These are phyloP conservation scores for Cornus florida DNA, from an alignment of 148 eudicot species.

Conservation along the genomic window DNA sequence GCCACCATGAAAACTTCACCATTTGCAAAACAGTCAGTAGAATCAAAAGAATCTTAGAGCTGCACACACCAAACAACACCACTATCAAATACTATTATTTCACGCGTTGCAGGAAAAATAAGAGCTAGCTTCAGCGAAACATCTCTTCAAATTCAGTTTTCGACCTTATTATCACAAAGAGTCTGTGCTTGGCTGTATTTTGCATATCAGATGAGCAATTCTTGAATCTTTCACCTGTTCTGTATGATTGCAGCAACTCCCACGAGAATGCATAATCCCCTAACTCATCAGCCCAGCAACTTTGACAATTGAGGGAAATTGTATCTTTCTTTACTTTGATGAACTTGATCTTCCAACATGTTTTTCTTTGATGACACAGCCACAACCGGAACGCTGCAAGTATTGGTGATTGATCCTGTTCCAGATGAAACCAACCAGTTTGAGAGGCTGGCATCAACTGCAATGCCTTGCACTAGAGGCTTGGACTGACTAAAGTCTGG, in stretches of 20 bases:
- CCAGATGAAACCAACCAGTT: constrained; percentile 32
- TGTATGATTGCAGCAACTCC: background rate
- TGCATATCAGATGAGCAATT: background rate
- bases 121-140: background rate
- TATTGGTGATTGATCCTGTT: background rate
- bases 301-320: background rate
- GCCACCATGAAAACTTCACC: background rate
- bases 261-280: background rate
- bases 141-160: background rate
- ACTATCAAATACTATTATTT: no score
- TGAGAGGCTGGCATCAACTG: constrained; percentile 32
- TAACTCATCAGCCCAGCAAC: background rate
- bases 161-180: background rate
- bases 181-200: background rate
- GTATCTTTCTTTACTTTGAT: background rate
- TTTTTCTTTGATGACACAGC: background rate
- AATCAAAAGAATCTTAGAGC: background rate
- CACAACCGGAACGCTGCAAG: background rate
- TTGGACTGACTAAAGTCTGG: constrained; percentile 6
- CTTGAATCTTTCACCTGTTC: background rate
- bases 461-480: constrained; percentile 14
- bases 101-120: background rate
- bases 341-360: background rate
- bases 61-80: background rate
- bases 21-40: background rate